These are phyloP conservation scores for Sphagnum tenellum DNA, from an alignment of 225 moss, liverwort and hornwort genomes.

Conservation along the genomic window DNA sequence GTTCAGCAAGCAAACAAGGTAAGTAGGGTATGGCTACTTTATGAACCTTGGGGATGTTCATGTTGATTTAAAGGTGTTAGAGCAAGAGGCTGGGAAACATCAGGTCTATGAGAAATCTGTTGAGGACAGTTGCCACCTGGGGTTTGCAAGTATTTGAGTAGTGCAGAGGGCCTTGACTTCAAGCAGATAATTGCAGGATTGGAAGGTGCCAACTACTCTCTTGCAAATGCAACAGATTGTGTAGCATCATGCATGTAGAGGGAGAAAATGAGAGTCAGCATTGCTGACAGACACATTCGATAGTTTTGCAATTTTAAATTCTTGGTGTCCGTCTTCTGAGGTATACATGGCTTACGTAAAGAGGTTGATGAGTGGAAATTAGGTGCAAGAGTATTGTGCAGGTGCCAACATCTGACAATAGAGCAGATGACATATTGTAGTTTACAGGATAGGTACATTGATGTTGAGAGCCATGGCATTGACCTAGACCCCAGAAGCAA, in stretches of 20 bases:
- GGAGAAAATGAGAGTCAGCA: constrained; percentile 13
- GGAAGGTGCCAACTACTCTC: constrained; percentile 15
- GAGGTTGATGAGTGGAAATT: constrained; percentile 12
- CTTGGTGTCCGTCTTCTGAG: constrained; percentile 14
- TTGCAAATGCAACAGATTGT: constrained; percentile 17
- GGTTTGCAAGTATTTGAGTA: constrained; percentile 13
- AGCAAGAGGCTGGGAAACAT: constrained; percentile 42
- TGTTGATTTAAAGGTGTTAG: constrained; percentile 53
- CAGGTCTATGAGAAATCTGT: constrained; percentile 26
- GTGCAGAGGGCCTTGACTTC: constrained; percentile 19
- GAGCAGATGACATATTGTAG: constrained; percentile 14
- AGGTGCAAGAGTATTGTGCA: constrained; percentile 5
- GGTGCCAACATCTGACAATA: constrained; percentile 8
- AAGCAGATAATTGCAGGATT: constrained; percentile 21
- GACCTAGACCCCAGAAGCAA: no score
- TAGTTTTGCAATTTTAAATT: constrained; percentile 12
- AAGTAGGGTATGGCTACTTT: constrained; percentile 63
- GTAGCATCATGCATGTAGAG: constrained; percentile 4
- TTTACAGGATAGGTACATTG: constrained; percentile 15
- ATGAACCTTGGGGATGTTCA: constrained; percentile 51
- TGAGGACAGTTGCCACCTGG: constrained; percentile 17
- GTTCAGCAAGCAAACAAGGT: constrained; percentile 41
- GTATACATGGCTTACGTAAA: constrained; percentile 28
- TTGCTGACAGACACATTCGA: constrained; percentile 14
- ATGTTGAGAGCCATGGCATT: no score